phyloP scores from a whole-genome alignment of 306 rosid species.

The Citrullus amarus region DNA sequence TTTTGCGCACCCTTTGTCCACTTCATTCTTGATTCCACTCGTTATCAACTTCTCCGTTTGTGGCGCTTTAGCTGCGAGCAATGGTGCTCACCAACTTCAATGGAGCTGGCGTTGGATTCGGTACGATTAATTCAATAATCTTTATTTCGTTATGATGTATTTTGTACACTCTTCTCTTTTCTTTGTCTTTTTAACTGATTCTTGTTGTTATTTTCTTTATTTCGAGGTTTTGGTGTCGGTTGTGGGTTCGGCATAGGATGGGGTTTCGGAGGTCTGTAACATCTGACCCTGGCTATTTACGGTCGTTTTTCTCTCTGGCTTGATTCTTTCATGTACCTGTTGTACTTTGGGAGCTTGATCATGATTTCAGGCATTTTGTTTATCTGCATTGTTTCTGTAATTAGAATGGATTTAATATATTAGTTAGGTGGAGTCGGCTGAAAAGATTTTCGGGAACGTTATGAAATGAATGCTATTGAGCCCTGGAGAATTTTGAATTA shows the following conservation, averaged over 20 bases:
- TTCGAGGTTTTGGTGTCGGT: slow-evolving; percentile 86
- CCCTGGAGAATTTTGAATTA: background rate
- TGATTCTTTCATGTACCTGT: background rate
- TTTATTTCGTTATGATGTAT: background rate
- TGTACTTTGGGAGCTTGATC: background rate
- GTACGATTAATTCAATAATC: slow-evolving; percentile 20
- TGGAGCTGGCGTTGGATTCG: slow-evolving; percentile 86
- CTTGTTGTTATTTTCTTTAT: background rate
- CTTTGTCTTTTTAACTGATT: background rate
- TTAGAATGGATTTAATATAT: background rate
- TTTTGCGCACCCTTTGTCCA: background rate
- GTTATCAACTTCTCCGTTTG: background rate
- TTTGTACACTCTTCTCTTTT: background rate
- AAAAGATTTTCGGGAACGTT: background rate
- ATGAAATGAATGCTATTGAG: background rate
- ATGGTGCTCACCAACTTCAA: slow-evolving; percentile 80
- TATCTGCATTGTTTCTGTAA: background rate
- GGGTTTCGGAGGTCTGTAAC: slow-evolving; percentile 87
- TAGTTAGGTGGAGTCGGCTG: background rate
- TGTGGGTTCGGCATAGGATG: slow-evolving; percentile 95
- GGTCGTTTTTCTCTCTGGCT: background rate
- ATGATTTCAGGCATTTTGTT: background rate
- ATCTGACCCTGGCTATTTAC: background rate
- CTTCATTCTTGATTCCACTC: background rate
- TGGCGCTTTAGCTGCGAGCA: background rate